Base-by-base conservation (phyloP, 2,329 filamentous ascomycete genomes). In the Aspergillus sojae region DNA sequence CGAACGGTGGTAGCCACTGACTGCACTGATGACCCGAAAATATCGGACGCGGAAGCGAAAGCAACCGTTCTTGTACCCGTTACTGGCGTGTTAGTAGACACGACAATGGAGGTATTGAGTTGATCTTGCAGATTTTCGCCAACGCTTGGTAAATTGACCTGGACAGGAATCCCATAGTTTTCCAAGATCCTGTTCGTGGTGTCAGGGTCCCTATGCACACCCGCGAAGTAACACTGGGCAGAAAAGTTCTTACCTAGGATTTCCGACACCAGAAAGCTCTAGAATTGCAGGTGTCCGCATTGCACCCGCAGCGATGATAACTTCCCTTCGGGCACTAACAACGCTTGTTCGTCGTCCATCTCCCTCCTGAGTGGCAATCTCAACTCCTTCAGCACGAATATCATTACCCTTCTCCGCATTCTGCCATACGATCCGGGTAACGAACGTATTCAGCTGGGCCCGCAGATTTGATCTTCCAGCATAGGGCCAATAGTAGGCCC, bases 211-310 rank as follows among this genome's bases (percentile, higher is more conserved):
- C 36, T 19, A 39, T 16, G 36, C 36, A 7, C 6, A 1, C 9
- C 39, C 6, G 5, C 16, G 39, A 4, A 19, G 19, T 7, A n/a
- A 41, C 6, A 41, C 6, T 41, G 19, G 19, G 3, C 5, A 41
- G 39, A 2, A 12, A 19, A 41, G 19, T 41, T 1, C 9, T 61
- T 63, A 74, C 70, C 65, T 57, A 21, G 71, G 74, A 62, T 73
- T 75, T 67, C 88, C 88, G 39, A 90, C 78, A 0, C 88, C 88
- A 0, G 86, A 89, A 1, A 88, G 78, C 67, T 90, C 87, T 23
- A 85, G 81, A 21, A 87, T 78, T 71, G 82, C 83, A 9, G 83
- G 88, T 5, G 84, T 87, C 69, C 83, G 83, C 57, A 85, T 75
- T 26, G 83, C 82, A 0, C 88, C 88, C 0, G 87, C 86, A 1